phyloP scores from a whole-genome alignment of 768 basidiomycete genomes.

The Filobasidium floriforme region DNA sequence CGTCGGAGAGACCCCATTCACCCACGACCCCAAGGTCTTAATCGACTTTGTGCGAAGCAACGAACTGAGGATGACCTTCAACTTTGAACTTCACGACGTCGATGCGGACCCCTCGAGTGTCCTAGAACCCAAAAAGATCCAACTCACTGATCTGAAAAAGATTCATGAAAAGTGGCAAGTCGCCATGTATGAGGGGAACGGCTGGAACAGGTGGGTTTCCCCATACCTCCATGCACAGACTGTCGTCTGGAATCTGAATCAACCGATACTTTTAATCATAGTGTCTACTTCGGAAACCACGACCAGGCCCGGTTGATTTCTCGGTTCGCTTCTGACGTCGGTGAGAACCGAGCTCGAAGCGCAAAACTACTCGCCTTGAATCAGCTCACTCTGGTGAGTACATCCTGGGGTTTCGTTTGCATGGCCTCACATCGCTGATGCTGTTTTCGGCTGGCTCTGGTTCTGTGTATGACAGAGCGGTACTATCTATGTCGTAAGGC shows the following conservation, averaged over 20 bases:
- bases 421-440: no score
- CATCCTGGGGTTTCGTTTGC: no score
- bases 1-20: slow-evolving; percentile 42
- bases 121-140: slow-evolving; percentile 46
- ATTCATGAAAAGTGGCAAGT: slow-evolving; percentile 53
- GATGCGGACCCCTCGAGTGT: background rate
- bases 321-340: slow-evolving; percentile 59
- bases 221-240: no score
- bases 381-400: slow-evolving; percentile 48
- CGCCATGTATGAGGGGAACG: slow-evolving; percentile 55
- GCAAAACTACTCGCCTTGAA: slow-evolving; percentile 62
- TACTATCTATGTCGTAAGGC: background rate
- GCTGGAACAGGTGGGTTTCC: slow-evolving; percentile 53
- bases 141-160: slow-evolving; percentile 52
- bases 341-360: slow-evolving; percentile 54
- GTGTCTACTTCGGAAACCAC: background rate
- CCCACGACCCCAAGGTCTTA: slow-evolving; percentile 48
- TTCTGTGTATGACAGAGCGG: background rate
- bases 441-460: no score
- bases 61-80: slow-evolving; percentile 42
- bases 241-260: no score
- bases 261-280: background rate
- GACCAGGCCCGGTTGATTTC: slow-evolving; percentile 52
- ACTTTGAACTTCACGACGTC: slow-evolving; percentile 31
- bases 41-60: slow-evolving; percentile 56